Evolutionary conservation across 371 early-diverging fungal genomes (phyloP), one percentile per base, ranked within the genome.

Genomic region (Mortierella sp.): DNA sequence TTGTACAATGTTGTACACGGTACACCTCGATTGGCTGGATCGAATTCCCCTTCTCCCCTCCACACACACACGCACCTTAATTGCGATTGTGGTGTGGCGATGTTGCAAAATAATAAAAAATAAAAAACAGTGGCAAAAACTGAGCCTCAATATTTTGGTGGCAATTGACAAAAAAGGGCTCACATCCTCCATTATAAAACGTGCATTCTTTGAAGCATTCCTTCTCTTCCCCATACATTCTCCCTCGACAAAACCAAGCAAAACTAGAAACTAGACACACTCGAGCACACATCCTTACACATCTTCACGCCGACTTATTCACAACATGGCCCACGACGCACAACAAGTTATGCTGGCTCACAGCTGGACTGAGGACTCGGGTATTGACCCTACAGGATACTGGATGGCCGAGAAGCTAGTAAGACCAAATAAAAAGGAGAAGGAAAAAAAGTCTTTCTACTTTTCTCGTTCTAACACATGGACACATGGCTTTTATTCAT

Each of bases 361-460:
- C 48, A 74, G 76, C 69, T 82, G 83, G 82, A 64, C 82, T 3
- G 81, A 81, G 7, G 76, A 69, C 66, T 67, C 72, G 13, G 69
- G 55, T 13, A 60, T 61, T 4, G 84, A 86, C 59, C 86, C 86
- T 6, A 58, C 84, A 1, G 87, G 87, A 11, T 86, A 76, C 33
- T 83, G 84, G 83, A 84, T 86, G 72, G 66, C 77, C 28, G 87
- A 86, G 58, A 91, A 91, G 69, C 84, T 90, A 22, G 91, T 78
- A 74, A 52, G 53, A 55, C 28, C 28, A 28, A 28, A 28, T 28
- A 28, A 28, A 28, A 28, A 28, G 28, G 2, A 28, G 28, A 28
- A 28, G 2, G 2, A 28, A 28, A 22, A 4, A 11, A 22, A 41
- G 24, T 6, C 43, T 16, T 15, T 52, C 22, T 1, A 21, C 52